A percentile compares a stretch with the other conserved stretches of the same genome.
These are phyloP conservation scores for Fusarium pilosicola DNA, from an alignment of 2,329 filamentous ascomycete species.

Conservation along the genomic window DNA sequence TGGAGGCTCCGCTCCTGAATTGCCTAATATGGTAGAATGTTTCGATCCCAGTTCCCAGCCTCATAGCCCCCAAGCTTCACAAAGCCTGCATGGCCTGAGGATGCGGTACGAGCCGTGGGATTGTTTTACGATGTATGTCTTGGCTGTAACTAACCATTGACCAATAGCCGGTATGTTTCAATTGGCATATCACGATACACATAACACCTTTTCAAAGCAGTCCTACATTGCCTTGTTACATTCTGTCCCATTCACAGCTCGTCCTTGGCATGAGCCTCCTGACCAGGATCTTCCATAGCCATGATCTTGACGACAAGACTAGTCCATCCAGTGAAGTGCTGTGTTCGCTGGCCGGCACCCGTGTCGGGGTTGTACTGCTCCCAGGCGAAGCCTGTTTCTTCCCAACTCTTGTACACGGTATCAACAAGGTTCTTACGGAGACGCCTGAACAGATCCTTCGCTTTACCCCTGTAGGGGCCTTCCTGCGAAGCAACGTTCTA, in stretches of 20 bases:
- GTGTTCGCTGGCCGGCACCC: conserved; percentile 90
- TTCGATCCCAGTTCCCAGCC: conserved; percentile 7
- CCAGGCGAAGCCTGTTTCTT: conserved; percentile 95
- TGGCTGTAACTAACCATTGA: not conserved
- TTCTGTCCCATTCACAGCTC: conserved; percentile 55
- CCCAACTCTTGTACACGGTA: conserved; percentile 89
- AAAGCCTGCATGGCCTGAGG: conserved; percentile 30
- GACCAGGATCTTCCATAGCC: conserved; percentile 80
- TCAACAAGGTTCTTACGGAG: conserved; percentile 87
- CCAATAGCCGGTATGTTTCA: not conserved
- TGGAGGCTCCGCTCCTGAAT: conserved; percentile 16
- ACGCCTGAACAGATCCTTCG: conserved; percentile 77
- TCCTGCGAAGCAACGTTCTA: conserved; percentile 70
- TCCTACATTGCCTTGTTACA: conserved; percentile 1
- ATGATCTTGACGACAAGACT: conserved; percentile 97
- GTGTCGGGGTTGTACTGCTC: conserved; percentile 98
- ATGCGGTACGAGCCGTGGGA: conserved; percentile 19
- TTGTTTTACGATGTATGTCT: conserved; percentile 14
- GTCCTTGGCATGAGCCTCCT: conserved; percentile 52
- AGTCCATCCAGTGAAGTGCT: conserved; percentile 99
- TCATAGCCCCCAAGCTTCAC: conserved; percentile 14
- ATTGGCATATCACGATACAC: conserved; percentile 10
- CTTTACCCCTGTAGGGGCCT: conserved; percentile 75
- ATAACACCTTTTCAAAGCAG: conserved; percentile 3
- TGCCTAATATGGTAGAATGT: conserved; percentile 20